These are phyloP conservation scores for Boletus vinaceobasis DNA, from an alignment of 768 basidiomycete species.

Conservation along the genomic window DNA sequence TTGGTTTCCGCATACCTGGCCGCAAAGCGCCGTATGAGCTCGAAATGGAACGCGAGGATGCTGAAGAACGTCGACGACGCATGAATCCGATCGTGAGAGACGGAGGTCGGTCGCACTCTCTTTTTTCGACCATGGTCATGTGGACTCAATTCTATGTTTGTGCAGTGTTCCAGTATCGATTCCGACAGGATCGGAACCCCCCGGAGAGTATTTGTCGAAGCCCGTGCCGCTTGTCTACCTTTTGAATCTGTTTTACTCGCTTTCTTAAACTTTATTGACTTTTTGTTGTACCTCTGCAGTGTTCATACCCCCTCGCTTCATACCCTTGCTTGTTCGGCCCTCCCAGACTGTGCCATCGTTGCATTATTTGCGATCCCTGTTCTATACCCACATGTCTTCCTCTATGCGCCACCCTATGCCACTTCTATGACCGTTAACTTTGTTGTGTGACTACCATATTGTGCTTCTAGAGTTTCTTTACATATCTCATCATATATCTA, in stretches of 20 bases:
- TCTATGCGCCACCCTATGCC: slow-evolving; percentile 21
- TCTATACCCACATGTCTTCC: slow-evolving; percentile 20
- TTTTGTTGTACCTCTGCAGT: slow-evolving; percentile 24
- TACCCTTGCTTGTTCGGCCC: slow-evolving; percentile 2
- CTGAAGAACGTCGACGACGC: slow-evolving; percentile 44
- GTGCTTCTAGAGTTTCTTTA: slow-evolving; percentile 21
- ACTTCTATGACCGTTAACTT: slow-evolving; percentile 6
- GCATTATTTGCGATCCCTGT: not conserved
- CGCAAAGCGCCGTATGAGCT: slow-evolving; percentile 66
- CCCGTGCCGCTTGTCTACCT: slow-evolving; percentile 58
- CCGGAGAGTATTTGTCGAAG: slow-evolving; percentile 39
- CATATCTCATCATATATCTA: slow-evolving; percentile 16
- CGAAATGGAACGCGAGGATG: slow-evolving; percentile 66
- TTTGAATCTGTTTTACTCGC: slow-evolving; percentile 32
- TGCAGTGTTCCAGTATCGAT: slow-evolving; percentile 64
- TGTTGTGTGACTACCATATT: slow-evolving; percentile 20
- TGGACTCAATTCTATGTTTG: slow-evolving; percentile 1
- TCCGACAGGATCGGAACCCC: slow-evolving; percentile 49
- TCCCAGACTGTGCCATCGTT: not conserved
- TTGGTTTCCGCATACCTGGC: slow-evolving; percentile 57
- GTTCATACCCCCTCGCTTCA: slow-evolving; percentile 20
- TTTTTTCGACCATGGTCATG: not conserved
- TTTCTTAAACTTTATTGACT: slow-evolving; percentile 16
- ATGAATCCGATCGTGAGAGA: slow-evolving; percentile 65
- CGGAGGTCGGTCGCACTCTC: slow-evolving; percentile 36